phyloP scores from a whole-genome alignment of 148 eudicot species.

The Fagopyrum tataricum region DNA sequence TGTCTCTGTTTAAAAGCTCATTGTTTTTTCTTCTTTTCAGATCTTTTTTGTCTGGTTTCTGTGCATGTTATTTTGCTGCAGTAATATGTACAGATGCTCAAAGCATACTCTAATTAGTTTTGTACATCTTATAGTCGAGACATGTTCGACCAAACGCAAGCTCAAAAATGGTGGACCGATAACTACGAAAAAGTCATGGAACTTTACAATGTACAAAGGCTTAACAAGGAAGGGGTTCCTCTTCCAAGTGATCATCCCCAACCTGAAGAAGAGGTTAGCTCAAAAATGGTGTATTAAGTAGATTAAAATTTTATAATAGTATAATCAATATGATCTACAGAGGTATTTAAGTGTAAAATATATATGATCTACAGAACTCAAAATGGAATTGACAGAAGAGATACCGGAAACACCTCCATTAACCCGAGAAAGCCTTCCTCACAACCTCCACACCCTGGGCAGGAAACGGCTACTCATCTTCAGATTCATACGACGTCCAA shows the following conservation, averaged over 20 bases:
- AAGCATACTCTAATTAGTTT: conserved; percentile 7
- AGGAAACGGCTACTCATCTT: conserved; percentile 71
- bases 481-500: conserved; percentile 57
- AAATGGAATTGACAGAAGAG: conserved; percentile 54
- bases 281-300: no score
- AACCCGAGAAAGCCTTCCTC: conserved; percentile 62
- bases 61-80: background rate
- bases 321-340: no score
- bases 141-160: conserved; percentile 88
- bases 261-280: conserved; percentile 35
- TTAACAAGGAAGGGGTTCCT: conserved; percentile 83
- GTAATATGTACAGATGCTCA: background rate
- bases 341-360: no score
- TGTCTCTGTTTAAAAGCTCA: conserved; percentile 2
- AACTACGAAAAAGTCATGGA: conserved; percentile 88
- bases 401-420: conserved; percentile 85
- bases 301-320: no score
- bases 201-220: conserved; percentile 84
- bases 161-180: conserved; percentile 98
- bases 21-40: background rate
- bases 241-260: conserved; percentile 60
- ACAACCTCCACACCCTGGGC: conserved; percentile 45
- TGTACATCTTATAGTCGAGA: conserved; percentile 63
- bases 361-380: conserved; percentile 30
- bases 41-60: background rate